Evolutionary conservation across 306 rosid species (phyloP).

Genomic region (Phaseolus lunatus): DNA sequence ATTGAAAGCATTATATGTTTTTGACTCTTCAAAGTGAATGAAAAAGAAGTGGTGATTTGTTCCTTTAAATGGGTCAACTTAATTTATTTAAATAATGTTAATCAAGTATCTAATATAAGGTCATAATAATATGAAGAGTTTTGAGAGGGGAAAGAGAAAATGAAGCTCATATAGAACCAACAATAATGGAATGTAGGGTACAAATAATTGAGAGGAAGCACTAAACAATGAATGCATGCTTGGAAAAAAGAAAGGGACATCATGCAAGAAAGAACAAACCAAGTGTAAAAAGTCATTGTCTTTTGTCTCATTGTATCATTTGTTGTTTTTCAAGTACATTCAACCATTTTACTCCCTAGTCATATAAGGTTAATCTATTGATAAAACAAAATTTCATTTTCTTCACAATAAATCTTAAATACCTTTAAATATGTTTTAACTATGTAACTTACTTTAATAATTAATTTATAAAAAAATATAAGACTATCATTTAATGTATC

Average conservation of each 20-base stretch:
- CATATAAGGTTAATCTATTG: too few relatives aligned
- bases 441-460: too few relatives aligned
- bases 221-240: conserved; percentile 14
- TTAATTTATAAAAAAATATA: too few relatives aligned
- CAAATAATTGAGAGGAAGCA: conserved; percentile 40
- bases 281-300: not conserved
- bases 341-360: too few relatives aligned
- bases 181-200: conserved; percentile 33
- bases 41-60: not conserved
- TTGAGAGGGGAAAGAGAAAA: not conserved
- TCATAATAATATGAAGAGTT: not conserved
- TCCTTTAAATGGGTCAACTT: not conserved
- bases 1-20: not conserved
- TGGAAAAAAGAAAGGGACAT: not conserved
- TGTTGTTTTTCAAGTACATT: not conserved
- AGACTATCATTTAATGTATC: too few relatives aligned
- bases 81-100: not conserved
- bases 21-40: not conserved
- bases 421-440: too few relatives aligned
- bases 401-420: too few relatives aligned
- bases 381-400: too few relatives aligned
- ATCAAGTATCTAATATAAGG: not conserved
- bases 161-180: too few relatives aligned
- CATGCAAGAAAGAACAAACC: not conserved
- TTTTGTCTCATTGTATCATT: not conserved